Base-by-base conservation (phyloP, 164 flowering plant species). In the Sextonia rubra region DNA sequence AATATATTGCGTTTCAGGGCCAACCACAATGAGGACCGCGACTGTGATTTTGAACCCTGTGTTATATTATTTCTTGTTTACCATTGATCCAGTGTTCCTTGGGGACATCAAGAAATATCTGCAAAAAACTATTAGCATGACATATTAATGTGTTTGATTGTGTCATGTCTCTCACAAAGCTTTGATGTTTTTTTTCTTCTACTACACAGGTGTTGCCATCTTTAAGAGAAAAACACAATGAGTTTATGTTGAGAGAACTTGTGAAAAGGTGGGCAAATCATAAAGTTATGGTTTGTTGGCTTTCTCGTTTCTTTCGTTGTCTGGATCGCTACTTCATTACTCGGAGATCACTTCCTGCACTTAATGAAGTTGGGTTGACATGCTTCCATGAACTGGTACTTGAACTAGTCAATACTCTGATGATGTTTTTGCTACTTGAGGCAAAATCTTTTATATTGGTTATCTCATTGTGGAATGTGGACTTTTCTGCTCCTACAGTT, bases 221-320 rank as follows among this genome's bases (percentile, higher is more conserved):
- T 71, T 73, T 95, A 66, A 87, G 84, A 69, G 98, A 93, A 75
- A 95, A 93, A 74, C 97, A 93, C 76, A 95, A 91, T 69, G 99
- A 91, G 72, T 91, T 87, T 76, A 82, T 93, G 97, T 73, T 95
- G 80, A 89, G 91, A 73, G 99, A 93, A 80, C 97, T 95, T 66
- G 97, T 91, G 29, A 85, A 88, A 74, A 88, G 98, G 78, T 95
- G 99, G 99, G 77, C 85, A 48, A 91, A 95, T 77, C 98, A 93
- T 82, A 95, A 93, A 80, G 84, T 93, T 66, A 90, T 93, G 98
- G 93, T 93, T 55, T 82, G 97, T 71, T 93, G 98, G 99, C 90
- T 95, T 62, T 89, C 97, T 22, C 86, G 97, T 12, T 93, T 93
- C 89, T 93, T 95, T 73, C 82, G 80, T 71, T 93, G 89, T 82